These are phyloP conservation scores for Trametes villosa DNA, from an alignment of 768 basidiomycete genomes.

Conservation along the genomic window DNA sequence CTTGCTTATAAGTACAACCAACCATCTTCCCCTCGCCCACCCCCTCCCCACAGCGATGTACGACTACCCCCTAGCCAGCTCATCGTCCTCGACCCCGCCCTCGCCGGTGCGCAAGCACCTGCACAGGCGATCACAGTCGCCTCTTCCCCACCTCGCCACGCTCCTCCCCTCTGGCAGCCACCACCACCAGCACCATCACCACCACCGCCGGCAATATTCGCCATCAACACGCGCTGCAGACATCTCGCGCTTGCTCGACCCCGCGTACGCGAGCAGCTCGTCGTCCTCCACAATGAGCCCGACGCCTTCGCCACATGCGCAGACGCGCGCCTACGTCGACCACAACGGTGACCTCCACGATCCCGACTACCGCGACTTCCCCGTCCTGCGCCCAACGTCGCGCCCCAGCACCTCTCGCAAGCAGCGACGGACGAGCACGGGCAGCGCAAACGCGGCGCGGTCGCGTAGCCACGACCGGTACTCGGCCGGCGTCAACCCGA, in stretches of 20 bases:
- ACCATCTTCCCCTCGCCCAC: slow-evolving; percentile 12
- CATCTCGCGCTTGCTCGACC: slow-evolving; percentile 67
- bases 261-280: slow-evolving; percentile 51
- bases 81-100: slow-evolving; percentile 20
- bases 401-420: slow-evolving; percentile 6
- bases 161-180: slow-evolving; percentile 29
- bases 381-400: slow-evolving; percentile 39
- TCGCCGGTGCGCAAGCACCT: slow-evolving; percentile 20
- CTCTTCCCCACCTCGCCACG: slow-evolving; percentile 30
- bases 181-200: slow-evolving; percentile 22
- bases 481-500: slow-evolving; percentile 17
- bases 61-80: slow-evolving; percentile 24
- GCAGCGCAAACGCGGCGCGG: slow-evolving; percentile 14
- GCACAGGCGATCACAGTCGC: slow-evolving; percentile 29
- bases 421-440: slow-evolving; percentile 20
- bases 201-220: slow-evolving; percentile 32
- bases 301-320: slow-evolving; percentile 16
- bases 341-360: slow-evolving; percentile 65
- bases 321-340: slow-evolving; percentile 56
- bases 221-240: slow-evolving; percentile 50
- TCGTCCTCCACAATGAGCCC: slow-evolving; percentile 32
- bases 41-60: slow-evolving; percentile 25
- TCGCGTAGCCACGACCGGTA: slow-evolving; percentile 26
- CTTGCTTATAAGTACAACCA: slow-evolving; percentile 8
- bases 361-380: slow-evolving; percentile 70